Base-by-base conservation (phyloP, 2,329 filamentous ascomycete genomes). In the Penicillium crustosum region DNA sequence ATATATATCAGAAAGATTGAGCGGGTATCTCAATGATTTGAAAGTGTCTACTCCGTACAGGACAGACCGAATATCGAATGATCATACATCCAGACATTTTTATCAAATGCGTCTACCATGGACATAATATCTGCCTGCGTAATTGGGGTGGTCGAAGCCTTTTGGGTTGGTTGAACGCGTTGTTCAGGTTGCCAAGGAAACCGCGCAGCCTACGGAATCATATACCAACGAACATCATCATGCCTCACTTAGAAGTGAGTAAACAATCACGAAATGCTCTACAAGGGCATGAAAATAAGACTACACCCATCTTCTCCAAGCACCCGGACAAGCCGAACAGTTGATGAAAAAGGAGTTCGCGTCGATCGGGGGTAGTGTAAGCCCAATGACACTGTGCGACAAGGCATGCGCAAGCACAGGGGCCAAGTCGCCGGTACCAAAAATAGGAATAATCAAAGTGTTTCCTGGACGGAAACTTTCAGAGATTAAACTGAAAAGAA, bases 401-500 rank as follows among this genome's bases (percentile, higher is more conserved):
- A 1, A 47, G 43, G 43, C 43, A 21, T 47, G 27, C 7, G 43
- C 43, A 47, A 47, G 43, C 43, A 33, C 43, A 47, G 43, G 12
- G 43, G 43, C 43, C 43, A 47, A 33, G 43, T 47, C 27, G 7
- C 43, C 6, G n/a, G 43, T 2, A 10, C 7, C 12, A 47, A 47
- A 47, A 33, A 47, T 47, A 21, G 27, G 43, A 47, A 47, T 47
- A 47, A 47, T 47, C 43, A 47, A 33, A 31, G 27, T 31, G 43
- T 47, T 47, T 29, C 42, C 43, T 47, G 27, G 27, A 47, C 27
- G 27, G 43, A 21, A 47, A 47, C 43, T 33, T 33, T 31, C 43
- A 47, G 43, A 33, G 43, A 47, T 47, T 47, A 47, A 47, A 47
- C 43, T 47, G 43, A 31, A 21, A 33, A 47, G 43, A 47, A 47